Evolutionary conservation across 768 basidiomycete genomes (phyloP).

Genomic region (Naganishia kalamii): DNA sequence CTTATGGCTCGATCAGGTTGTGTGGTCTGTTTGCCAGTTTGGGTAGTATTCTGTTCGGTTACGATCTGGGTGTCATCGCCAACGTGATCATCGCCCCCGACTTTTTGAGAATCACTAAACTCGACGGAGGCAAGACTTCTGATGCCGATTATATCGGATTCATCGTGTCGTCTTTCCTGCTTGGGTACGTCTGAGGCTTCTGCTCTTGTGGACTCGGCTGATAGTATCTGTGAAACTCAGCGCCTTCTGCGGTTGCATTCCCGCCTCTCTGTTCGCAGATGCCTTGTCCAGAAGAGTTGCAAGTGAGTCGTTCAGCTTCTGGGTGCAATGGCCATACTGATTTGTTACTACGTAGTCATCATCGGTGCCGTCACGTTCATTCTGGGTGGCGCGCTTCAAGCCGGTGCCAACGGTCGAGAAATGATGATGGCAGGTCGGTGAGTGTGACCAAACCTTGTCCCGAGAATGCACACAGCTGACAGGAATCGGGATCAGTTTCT

Average conservation of each 20-base stretch:
- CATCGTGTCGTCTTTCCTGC: slow-evolving; percentile 37
- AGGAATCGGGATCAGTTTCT: slow-evolving; percentile 51
- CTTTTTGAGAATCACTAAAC: slow-evolving; percentile 25
- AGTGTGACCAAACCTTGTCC: no score
- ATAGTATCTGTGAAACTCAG: no score
- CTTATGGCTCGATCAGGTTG: background rate
- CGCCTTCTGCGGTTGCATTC: slow-evolving; percentile 26
- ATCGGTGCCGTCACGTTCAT: slow-evolving; percentile 25
- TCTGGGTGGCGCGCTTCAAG: slow-evolving; percentile 29
- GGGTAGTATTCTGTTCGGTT: slow-evolving; percentile 15
- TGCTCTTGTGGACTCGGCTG: background rate
- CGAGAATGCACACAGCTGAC: no score
- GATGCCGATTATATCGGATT: slow-evolving; percentile 32
- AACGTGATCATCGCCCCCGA: slow-evolving; percentile 37
- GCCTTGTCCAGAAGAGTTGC: slow-evolving; percentile 22
- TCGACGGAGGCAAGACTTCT: background rate
- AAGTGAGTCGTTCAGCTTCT: slow-evolving; percentile 17
- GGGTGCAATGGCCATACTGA: background rate
- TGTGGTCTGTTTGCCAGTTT: background rate
- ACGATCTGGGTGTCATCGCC: slow-evolving; percentile 42
- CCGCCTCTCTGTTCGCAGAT: slow-evolving; percentile 21
- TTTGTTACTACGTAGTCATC: slow-evolving; percentile 1
- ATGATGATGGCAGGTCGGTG: slow-evolving; percentile 25
- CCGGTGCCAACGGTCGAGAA: slow-evolving; percentile 20
- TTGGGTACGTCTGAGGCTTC: slow-evolving; percentile 23